A percentile compares a stretch with the other conserved stretches of the same genome.
phyloP scores from a whole-genome alignment of 2,329 filamentous ascomycete genomes.

The Cladosporium austrohemisphaericum region DNA sequence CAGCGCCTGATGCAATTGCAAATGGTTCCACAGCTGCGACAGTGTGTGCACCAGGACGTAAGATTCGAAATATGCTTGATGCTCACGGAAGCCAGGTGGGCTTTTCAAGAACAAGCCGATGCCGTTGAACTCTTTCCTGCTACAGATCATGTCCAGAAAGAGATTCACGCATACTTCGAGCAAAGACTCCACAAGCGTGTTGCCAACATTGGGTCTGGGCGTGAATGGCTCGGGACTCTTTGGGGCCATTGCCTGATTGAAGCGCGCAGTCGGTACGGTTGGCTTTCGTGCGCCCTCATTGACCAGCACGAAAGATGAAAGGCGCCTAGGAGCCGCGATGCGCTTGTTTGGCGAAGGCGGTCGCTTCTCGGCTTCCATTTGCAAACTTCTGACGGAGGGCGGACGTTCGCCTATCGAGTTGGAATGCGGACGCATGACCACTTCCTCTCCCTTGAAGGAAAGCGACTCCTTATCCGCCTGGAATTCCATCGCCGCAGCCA shows the following conservation, averaged over 20 bases:
- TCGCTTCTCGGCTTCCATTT: slow-evolving; percentile 43
- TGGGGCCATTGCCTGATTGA: slow-evolving; percentile 61
- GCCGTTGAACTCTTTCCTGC: slow-evolving; percentile 84
- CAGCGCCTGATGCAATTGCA: slow-evolving; percentile 68
- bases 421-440: slow-evolving; percentile 73
- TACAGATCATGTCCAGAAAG: slow-evolving; percentile 80
- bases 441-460: slow-evolving; percentile 80
- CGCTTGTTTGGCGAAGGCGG: slow-evolving; percentile 35
- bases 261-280: slow-evolving; percentile 56
- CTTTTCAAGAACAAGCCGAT: slow-evolving; percentile 82
- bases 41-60: slow-evolving; percentile 77
- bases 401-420: slow-evolving; percentile 53
- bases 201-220: slow-evolving; percentile 54
- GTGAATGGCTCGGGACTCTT: slow-evolving; percentile 46
- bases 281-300: slow-evolving; percentile 63
- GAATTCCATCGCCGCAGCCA: slow-evolving; percentile 82
- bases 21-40: slow-evolving; percentile 62
- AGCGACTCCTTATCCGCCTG: slow-evolving; percentile 75
- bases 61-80: slow-evolving; percentile 92
- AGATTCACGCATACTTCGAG: slow-evolving; percentile 74
- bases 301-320: slow-evolving; percentile 88
- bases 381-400: slow-evolving; percentile 72
- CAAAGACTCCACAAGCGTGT: slow-evolving; percentile 70
- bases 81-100: slow-evolving; percentile 87
- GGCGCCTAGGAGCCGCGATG: slow-evolving; percentile 67